Conservation (phyloP, 495 filamentous ascomycete species). For the Letharia lupina region DNA sequence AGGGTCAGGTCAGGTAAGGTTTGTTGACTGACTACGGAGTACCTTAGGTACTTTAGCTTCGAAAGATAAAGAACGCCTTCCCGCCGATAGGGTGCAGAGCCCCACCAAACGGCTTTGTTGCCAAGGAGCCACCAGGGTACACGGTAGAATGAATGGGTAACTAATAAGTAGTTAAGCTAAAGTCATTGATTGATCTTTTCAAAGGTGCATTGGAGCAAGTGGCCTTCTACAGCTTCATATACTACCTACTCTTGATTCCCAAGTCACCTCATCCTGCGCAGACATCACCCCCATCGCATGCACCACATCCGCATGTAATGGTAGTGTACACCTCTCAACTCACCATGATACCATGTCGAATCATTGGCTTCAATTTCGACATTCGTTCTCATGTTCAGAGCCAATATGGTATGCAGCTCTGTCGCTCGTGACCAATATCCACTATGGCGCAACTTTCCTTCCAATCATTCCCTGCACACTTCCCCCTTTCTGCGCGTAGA, state of each 20-base stretch:
- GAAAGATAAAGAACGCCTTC: background rate
- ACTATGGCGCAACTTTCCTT: background rate
- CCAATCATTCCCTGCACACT: conserved; percentile 9
- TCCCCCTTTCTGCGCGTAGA: background rate
- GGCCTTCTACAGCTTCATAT: background rate
- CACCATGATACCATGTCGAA: background rate
- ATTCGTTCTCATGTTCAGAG: background rate
- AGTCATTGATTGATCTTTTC: no score
- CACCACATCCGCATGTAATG: background rate
- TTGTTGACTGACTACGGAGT: background rate
- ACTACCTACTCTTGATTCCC: background rate
- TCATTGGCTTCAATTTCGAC: background rate
- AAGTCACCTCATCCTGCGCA: conserved; percentile 6
- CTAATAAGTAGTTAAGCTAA: no score
- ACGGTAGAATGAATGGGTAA: no score
- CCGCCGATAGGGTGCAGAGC: background rate
- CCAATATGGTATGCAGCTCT: conserved; percentile 1
- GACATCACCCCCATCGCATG: background rate
- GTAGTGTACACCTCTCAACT: background rate
- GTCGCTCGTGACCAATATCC: conserved; percentile 9
- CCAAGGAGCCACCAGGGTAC: no score
- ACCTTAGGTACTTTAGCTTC: no score
- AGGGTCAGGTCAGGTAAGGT: background rate
- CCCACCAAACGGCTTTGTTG: background rate
- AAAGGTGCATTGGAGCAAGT: background rate